Evolutionary conservation across 1,139 yeast genomes (phyloP).

Genomic region (Taiozyma onychis): DNA sequence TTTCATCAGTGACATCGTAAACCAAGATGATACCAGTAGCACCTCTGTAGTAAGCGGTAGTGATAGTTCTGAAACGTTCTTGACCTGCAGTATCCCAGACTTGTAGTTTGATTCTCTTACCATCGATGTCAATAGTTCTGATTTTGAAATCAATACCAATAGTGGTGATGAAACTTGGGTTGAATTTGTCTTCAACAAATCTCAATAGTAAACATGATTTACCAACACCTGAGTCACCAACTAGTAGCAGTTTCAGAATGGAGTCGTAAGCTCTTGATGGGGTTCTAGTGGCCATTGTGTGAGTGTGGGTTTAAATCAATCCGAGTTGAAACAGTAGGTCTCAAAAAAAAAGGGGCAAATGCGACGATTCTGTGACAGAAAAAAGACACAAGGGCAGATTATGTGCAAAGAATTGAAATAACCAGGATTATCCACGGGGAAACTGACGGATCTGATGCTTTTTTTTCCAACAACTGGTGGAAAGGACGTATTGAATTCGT

Average conservation of each 20-base stretch:
- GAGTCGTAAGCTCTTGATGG: constrained; percentile 84
- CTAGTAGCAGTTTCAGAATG: constrained; percentile 87
- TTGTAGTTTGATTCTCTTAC: constrained; percentile 88
- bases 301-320: neutral
- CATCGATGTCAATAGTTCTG: constrained; percentile 91
- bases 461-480: neutral
- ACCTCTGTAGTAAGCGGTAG: constrained; percentile 97
- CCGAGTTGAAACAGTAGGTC: neutral
- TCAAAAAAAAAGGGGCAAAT: neutral
- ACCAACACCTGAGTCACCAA: constrained; percentile 97
- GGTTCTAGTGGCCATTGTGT: constrained; percentile 48
- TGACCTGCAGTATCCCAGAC: constrained; percentile 99
- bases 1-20: constrained; percentile 93
- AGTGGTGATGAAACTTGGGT: constrained; percentile 93
- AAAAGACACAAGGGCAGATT: neutral
- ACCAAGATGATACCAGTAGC: constrained; percentile 97
- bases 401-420: neutral
- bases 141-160: constrained; percentile 98
- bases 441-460: neutral
- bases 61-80: constrained; percentile 95
- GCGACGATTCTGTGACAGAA: neutral
- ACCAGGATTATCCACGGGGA: neutral
- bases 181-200: constrained; percentile 95
- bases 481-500: neutral
- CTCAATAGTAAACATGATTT: constrained; percentile 91